Base-by-base conservation (phyloP, 805 yeast genomes). In the Metschnikowia borealis region DNA sequence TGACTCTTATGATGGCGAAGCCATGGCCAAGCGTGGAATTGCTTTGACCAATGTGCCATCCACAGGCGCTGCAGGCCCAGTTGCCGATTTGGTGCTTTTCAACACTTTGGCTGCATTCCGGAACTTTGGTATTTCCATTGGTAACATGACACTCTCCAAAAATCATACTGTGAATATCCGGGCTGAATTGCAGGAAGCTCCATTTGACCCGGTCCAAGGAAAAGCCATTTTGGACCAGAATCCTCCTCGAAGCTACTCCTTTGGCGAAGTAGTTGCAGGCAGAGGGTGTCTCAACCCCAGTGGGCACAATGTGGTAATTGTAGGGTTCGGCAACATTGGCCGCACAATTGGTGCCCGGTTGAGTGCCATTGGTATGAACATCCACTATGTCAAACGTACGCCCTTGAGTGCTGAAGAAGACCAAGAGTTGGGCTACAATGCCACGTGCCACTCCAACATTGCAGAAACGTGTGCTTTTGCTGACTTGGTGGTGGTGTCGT, bases 271-370 rank as follows among this genome's bases (percentile, higher is more conserved):
- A 17, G 65, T 81, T 2, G 83, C 81, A 38, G 73, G 79, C 2
- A 68, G 79, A 52, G 58, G 64, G 21, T 61, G 61, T 29, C 62
- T 78, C 18, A 74, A 81, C 4, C 89, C 90, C 6, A 62, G 65
- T 14, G 82, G 82, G 18, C 83, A 81, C 60, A 70, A 70, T 21
- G 89, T 75, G 1, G 80, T 83, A 2, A 75, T 87, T 33, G 79
- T 85, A 3, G 96, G 95, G 0, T 83, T 87, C 59, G 95, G 96
- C 1, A 73, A 81, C 18, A 87, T 87, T 57, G 96, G 95, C 7
- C 77, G 77, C 61, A 73, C 75, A 31, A 80, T 85, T 50, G 94
- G 83, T 3, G 66, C 65, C 44, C 75, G 84, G 58, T 71, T 87
- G 51, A 47, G 69, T 44, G 69, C 68, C n/a, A 64, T 87, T 32